Percentiles rank a stretch among this genome's conserved stretches.
These are phyloP conservation scores for Xylaria sp. DNA, from an alignment of 2,329 filamentous ascomycete species.

Conservation along the genomic window DNA sequence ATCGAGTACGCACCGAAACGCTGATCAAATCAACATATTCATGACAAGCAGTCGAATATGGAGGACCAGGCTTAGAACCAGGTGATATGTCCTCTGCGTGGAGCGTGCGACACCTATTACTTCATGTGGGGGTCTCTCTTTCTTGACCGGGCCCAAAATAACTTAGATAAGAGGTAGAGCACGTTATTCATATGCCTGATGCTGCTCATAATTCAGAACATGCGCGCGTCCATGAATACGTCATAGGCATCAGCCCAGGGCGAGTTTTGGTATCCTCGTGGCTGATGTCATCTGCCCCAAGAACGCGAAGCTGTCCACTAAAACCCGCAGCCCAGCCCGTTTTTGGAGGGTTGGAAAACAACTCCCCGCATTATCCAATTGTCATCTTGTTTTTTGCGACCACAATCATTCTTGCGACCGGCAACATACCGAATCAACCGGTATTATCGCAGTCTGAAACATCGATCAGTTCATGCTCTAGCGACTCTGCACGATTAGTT, in stretches of 20 bases:
- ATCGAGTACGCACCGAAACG: not conserved
- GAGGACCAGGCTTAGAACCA: no score
- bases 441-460: not conserved
- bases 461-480: not conserved
- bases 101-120: not conserved
- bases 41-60: no score
- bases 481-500: not conserved
- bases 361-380: not conserved
- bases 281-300: conserved; percentile 12
- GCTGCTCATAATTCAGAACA: not conserved
- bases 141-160: not conserved
- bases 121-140: not conserved
- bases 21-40: no score
- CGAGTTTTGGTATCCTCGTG: not conserved
- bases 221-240: not conserved
- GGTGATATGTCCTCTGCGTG: not conserved
- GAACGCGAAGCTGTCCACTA: not conserved
- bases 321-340: not conserved
- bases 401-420: not conserved
- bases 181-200: not conserved
- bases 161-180: not conserved
- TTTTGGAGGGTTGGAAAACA: not conserved
- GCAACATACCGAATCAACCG: not conserved
- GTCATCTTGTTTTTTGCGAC: not conserved
- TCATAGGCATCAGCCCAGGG: not conserved